phyloP scores from a whole-genome alignment of 169 alveolate species.

The Plasmodium vivax region DNA sequence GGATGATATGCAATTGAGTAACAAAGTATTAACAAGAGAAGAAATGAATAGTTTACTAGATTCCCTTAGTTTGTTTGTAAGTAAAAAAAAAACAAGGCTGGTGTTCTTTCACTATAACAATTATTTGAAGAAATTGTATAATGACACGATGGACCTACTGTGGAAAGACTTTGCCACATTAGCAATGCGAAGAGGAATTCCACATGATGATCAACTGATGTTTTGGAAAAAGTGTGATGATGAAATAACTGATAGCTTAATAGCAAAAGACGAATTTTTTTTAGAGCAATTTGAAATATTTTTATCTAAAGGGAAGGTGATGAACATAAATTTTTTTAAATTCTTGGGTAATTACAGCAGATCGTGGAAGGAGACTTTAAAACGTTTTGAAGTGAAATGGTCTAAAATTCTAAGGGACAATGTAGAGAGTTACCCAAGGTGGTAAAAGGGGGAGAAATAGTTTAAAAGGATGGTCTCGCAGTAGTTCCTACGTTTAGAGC shows the following conservation, averaged over 20 bases:
- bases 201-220: background rate
- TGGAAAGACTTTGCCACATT: background rate
- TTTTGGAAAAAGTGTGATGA: background rate
- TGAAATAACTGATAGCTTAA: background rate
- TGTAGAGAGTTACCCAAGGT: background rate
- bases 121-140: background rate
- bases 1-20: background rate
- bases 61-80: background rate
- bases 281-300: background rate
- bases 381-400: background rate
- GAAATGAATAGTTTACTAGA: background rate
- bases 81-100: background rate
- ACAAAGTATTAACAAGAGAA: background rate
- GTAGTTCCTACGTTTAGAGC: no score
- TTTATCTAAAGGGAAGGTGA: background rate
- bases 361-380: background rate
- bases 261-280: background rate
- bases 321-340: background rate
- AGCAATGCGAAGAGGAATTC: background rate
- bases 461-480: no score
- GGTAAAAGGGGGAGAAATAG: background rate
- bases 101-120: background rate
- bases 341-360: background rate
- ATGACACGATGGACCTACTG: background rate
- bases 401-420: background rate